Base-by-base conservation (phyloP, 208 protist genomes). In the Trypanosomatidae sp. region DNA sequence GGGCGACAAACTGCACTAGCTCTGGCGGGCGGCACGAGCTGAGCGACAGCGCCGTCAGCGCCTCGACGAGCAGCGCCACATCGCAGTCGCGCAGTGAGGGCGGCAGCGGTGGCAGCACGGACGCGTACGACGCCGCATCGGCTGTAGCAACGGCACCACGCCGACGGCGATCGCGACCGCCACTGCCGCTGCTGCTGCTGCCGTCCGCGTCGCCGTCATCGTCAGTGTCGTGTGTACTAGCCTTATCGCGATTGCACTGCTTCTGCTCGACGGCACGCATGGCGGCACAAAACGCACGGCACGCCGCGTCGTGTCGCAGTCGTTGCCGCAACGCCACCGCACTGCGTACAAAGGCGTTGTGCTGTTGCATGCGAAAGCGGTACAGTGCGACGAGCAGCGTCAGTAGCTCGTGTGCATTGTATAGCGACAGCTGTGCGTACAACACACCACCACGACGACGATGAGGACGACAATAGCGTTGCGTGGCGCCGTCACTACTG, bases 311-410 rank as follows among this genome's bases (percentile, higher is more conserved):
- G n/a, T n/a, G n/a, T n/a, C n/a, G n/a, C n/a, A n/a, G n/a, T n/a
- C n/a, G n/a, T n/a, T n/a, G n/a, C 6, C 49, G 53, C 26, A 67
- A 42, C 10, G 40, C 43, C 42, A 55, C 57, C 11, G 55, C 48
- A 6, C 48, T 42, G 0, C 35, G 16, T 24, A 66, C 61, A 46
- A 71, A 76, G 18, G 68, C 61, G 23, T 42, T 39, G 19, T 88
- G 59, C 48, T 85, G 60, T 19, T 72, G 50, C 35, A 87, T 46
- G 18, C 76, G 70, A 42, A 90, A 90, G 26, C 76, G 72, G 37
- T 84, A 66, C 20, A 90, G 57, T 2, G 76, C 66, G 52, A 74
- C 56, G 7, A 74, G 21, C 8, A 87, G 48, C 33, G 46, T 37
- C 10, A 87, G 4, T 8, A 86, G 50, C 35, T 86, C 75, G 3